A percentile compares a stretch with the other conserved stretches of the same genome.
phyloP scores from a whole-genome alignment of 371 early-diverging fungal species.

The Catenaria anguillulae region DNA sequence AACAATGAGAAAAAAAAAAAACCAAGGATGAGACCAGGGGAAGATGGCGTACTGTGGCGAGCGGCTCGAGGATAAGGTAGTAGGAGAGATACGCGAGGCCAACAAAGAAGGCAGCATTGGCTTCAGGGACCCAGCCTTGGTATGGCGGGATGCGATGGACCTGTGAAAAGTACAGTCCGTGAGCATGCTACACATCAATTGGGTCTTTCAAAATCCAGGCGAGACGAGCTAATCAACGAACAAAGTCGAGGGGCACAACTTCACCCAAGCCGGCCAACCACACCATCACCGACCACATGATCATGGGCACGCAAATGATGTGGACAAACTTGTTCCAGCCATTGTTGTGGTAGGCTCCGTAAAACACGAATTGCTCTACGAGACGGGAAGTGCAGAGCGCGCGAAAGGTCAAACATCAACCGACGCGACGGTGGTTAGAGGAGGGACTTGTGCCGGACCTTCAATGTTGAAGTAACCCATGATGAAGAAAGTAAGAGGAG shows the following conservation, averaged over 20 bases:
- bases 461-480: too few species aligned
- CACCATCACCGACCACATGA: slow-evolving; percentile 47
- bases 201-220: background rate
- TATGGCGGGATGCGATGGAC: slow-evolving; percentile 16
- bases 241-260: slow-evolving; percentile 13
- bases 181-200: background rate
- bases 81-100: slow-evolving; percentile 44
- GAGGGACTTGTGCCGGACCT: too few species aligned
- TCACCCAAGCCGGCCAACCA: slow-evolving; percentile 41
- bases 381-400: too few species aligned
- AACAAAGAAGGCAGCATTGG: slow-evolving; percentile 38
- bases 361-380: too few species aligned
- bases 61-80: slow-evolving; percentile 61
- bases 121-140: background rate
- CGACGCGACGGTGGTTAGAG: too few species aligned
- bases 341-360: background rate
- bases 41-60: slow-evolving; percentile 65
- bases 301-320: slow-evolving; percentile 76
- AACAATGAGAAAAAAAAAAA: slow-evolving; percentile 8
- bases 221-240: too few species aligned
- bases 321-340: slow-evolving; percentile 26
- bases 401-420: too few species aligned
- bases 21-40: slow-evolving; percentile 11
- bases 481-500: too few species aligned
- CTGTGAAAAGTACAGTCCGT: too few species aligned